Evolutionary conservation across 495 filamentous ascomycete species (phyloP).

Genomic region (Cercophora sp.): DNA sequence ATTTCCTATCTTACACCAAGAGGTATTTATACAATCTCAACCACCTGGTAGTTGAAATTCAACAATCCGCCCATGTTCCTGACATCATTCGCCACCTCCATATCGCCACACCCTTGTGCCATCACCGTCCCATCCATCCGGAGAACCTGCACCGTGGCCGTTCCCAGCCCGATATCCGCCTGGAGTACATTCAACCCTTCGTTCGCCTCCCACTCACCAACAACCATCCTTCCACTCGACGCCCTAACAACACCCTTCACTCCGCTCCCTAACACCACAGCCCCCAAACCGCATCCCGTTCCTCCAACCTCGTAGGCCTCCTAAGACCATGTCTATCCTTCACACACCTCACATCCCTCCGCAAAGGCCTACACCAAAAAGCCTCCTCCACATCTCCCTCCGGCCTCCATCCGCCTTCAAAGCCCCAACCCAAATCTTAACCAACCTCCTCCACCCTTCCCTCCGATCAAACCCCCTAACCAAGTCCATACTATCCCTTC

Average conservation of each 20-base stretch:
- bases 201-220: no score
- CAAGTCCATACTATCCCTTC: background rate
- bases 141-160: conserved; percentile 1
- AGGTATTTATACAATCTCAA: conserved; percentile 8
- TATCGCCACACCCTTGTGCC: background rate
- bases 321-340: no score
- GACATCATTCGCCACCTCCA: background rate
- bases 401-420: background rate
- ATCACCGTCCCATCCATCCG: background rate
- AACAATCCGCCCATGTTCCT: background rate
- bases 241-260: no score
- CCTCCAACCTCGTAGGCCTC: no score
- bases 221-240: no score
- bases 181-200: conserved; percentile 5
- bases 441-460: background rate
- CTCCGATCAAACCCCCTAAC: background rate
- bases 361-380: background rate
- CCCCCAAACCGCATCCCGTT: no score
- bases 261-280: no score
- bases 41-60: conserved; percentile 13
- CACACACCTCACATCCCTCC: no score
- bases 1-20: background rate
- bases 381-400: background rate
- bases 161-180: background rate
- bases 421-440: background rate